phyloP scores from a whole-genome alignment of 495 filamentous ascomycete genomes.

The Neurospora africana region DNA sequence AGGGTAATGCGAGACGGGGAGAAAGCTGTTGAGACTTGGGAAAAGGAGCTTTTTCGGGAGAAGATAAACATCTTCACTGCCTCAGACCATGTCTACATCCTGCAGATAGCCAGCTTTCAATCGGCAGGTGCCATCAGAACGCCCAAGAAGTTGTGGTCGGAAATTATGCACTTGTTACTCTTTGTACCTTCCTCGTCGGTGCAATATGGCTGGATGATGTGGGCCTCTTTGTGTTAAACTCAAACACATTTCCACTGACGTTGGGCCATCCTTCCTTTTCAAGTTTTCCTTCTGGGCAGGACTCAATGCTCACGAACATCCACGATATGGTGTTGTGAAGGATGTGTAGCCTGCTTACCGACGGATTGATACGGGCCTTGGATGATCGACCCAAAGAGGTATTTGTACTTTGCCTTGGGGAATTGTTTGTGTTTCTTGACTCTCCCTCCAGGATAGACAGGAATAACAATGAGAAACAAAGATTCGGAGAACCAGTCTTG shows the following conservation, averaged over 20 bases:
- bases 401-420: not conserved
- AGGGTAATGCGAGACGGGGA: not conserved
- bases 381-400: not conserved
- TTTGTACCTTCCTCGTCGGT: not conserved
- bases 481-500: not conserved
- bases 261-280: no score
- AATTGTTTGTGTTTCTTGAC: not conserved
- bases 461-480: not conserved
- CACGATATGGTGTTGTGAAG: not conserved
- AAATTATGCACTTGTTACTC: not conserved
- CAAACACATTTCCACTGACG: no score
- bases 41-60: not conserved
- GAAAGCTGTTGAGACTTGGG: fast-evolving
- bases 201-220: not conserved
- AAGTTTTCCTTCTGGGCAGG: no score
- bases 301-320: not conserved
- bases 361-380: not conserved
- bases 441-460: not conserved
- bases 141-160: not conserved
- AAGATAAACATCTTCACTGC: not conserved
- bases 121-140: not conserved
- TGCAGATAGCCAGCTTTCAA: not conserved
- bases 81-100: not conserved
- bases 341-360: not conserved
- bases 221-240: no score